phyloP scores from a whole-genome alignment of 1,139 yeast genomes.

The Saccharomycopsis crataegensis region DNA sequence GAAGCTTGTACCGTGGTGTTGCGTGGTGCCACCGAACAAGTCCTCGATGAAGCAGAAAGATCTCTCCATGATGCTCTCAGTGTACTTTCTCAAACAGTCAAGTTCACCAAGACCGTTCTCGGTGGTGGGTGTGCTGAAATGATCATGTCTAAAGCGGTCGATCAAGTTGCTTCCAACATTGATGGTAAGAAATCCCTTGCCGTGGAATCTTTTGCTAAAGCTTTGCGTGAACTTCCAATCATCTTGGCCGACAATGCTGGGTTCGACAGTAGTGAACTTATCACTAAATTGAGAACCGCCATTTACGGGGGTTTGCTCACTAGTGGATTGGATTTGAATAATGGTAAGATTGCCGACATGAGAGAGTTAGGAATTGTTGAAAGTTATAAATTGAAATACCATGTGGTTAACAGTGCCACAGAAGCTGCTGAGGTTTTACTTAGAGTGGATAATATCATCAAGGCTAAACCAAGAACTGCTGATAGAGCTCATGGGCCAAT shows the following conservation, averaged over 20 bases:
- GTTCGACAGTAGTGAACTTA: slow-evolving; percentile 86
- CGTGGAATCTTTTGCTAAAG: slow-evolving; percentile 88
- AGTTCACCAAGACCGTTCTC: slow-evolving; percentile 86
- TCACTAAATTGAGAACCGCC: slow-evolving; percentile 84
- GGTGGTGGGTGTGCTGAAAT: slow-evolving; percentile 99
- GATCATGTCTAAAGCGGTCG: slow-evolving; percentile 97
- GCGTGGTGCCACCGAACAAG: slow-evolving; percentile 96
- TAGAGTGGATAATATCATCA: slow-evolving; percentile 91
- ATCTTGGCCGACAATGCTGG: slow-evolving; percentile 97
- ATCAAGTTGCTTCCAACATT: slow-evolving; percentile 87
- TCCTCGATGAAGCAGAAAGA: slow-evolving; percentile 94
- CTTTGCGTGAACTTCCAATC: slow-evolving; percentile 90
- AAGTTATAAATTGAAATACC: slow-evolving; percentile 81
- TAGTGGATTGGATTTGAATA: slow-evolving; percentile 80
- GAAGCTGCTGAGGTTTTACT: slow-evolving; percentile 95
- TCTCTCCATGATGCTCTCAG: slow-evolving; percentile 95
- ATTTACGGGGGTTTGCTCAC: slow-evolving; percentile 90
- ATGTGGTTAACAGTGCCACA: slow-evolving; percentile 93
- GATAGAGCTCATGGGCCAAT: slow-evolving; percentile 42
- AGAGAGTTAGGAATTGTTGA: slow-evolving; percentile 90
- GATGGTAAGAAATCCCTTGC: slow-evolving; percentile 94
- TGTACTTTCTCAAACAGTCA: slow-evolving; percentile 91
- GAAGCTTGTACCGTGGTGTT: slow-evolving; percentile 95
- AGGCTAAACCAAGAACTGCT: slow-evolving; percentile 97
- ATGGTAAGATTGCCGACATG: slow-evolving; percentile 87